Conservation (phyloP, 2,329 filamentous ascomycete species). For the Huntiella abstrusa region DNA sequence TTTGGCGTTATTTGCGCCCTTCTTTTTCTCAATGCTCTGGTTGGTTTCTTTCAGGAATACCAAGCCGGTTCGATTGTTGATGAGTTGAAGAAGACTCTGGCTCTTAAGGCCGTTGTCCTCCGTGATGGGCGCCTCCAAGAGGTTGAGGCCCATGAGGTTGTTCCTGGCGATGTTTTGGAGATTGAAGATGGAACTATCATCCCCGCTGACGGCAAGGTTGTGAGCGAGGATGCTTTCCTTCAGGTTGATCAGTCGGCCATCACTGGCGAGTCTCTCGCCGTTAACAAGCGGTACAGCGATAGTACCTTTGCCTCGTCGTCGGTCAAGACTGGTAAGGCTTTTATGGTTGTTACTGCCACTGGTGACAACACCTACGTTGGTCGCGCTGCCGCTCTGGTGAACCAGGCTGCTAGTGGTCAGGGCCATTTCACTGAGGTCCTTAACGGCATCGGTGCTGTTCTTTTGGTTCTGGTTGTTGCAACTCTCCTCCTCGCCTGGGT, state of each 20-base stretch:
- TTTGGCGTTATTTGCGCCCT: slow-evolving; percentile 80
- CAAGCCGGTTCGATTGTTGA: slow-evolving; percentile 83
- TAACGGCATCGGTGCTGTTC: slow-evolving; percentile 65
- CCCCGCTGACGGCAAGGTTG: slow-evolving; percentile 70
- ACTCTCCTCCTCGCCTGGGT: slow-evolving; percentile 74
- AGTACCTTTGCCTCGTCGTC: slow-evolving; percentile 69
- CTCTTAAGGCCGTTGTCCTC: slow-evolving; percentile 71
- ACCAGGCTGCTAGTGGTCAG: slow-evolving; percentile 42
- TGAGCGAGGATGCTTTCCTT: slow-evolving; percentile 63
- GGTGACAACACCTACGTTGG: slow-evolving; percentile 85
- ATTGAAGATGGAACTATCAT: slow-evolving; percentile 80
- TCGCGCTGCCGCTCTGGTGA: slow-evolving; percentile 71
- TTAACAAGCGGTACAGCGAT: slow-evolving; percentile 72
- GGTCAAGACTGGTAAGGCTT: slow-evolving; percentile 78
- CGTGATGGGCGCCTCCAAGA: slow-evolving; percentile 61
- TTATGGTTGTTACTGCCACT: slow-evolving; percentile 63
- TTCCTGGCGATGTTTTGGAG: slow-evolving; percentile 77
- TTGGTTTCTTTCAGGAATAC: slow-evolving; percentile 79
- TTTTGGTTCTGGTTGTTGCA: slow-evolving; percentile 61
- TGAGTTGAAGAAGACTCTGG: slow-evolving; percentile 76
- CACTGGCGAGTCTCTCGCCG: slow-evolving; percentile 78
- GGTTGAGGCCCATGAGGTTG: slow-evolving; percentile 65
- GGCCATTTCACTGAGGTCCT: slow-evolving; percentile 40
- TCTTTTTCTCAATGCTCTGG: slow-evolving; percentile 63
- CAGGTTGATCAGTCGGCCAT: slow-evolving; percentile 31